Evolutionary conservation across 306 rosid genomes (phyloP), one percentile per base, ranked within the genome.

Genomic region (Begonia masoniana): DNA sequence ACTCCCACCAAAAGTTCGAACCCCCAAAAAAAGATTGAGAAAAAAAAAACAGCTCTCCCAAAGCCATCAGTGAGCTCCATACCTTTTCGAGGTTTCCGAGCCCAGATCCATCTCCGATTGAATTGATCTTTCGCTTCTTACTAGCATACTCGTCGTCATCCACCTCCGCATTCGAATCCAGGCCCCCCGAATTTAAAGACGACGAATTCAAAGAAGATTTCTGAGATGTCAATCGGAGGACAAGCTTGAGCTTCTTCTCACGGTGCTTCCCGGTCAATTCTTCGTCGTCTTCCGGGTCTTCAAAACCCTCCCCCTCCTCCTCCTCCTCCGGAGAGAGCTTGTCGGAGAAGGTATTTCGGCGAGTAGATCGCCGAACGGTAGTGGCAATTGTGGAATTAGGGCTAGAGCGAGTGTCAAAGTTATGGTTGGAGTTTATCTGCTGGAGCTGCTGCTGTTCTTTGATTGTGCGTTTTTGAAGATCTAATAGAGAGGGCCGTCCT

Each of bases 401-500:
- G 59, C 56, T 58, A 42, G 81, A 61, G 55, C 41, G 66, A 64
- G 69, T 57, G 65, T 72, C 47, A 41, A 75, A 64, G 23, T 23
- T 61, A 67, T 47, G n/a, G 19, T 46, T 64, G 0, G 59, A 61
- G 39, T 57, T 69, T n/a, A 58, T 53, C 4, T 68, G 67, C 10
- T 26, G 62, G 1, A 14, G 59, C 6, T 65, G 57, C 39, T 51
- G 62, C 2, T 59, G 74, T 36, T 82, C 78, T 51, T 60, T 70
- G 41, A 82, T 70, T 35, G 63, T 72, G 23, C 89, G 82, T 55
- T 67, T 82, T 65, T 78, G 85, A 59, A 82, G 82, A 78, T 82
- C 89, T 43, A 82, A 72, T 15, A 82, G 82, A 71, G 85, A 82
- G 13, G 89, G 89, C 54, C 85, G 70, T 36, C 89, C 89, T 65